These are phyloP conservation scores for Dryas alaskensis DNA, from an alignment of 306 rosid species.

Conservation along the genomic window DNA sequence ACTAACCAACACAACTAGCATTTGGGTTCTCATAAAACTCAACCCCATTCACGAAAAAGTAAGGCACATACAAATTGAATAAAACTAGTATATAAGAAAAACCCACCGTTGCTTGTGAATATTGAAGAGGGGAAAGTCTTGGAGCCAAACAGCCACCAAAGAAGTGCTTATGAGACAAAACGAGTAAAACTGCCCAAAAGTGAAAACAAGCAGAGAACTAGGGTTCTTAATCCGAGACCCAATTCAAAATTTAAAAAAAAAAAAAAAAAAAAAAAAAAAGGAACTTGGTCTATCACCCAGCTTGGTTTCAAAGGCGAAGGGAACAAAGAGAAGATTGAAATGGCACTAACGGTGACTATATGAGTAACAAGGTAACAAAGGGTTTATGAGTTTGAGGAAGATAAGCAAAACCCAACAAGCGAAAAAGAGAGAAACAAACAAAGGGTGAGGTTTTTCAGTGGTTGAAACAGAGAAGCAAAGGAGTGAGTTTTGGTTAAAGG, in stretches of 20 bases:
- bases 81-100: not conserved
- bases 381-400: not conserved
- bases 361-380: not conserved
- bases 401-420: not conserved
- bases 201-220: not conserved
- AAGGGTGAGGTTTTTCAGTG: conserved; percentile 11
- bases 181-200: not conserved
- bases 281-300: conserved; percentile 1
- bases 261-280: not conserved
- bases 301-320: not conserved
- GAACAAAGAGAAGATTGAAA: not conserved
- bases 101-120: not conserved
- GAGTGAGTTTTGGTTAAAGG: not conserved
- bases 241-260: not conserved
- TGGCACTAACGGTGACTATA: conserved; percentile 15
- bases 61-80: not conserved
- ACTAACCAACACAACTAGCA: conserved; percentile 21
- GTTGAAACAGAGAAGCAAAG: conserved; percentile 3
- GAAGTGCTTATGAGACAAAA: conserved; percentile 4
- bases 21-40: conserved; percentile 14
- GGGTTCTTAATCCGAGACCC: conserved; percentile 15
- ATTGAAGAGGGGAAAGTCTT: not conserved
- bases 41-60: conserved; percentile 17
- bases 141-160: conserved; percentile 6
- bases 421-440: not conserved